Base-by-base conservation (phyloP, 2,329 filamentous ascomycete genomes). In the Lasiodiplodia citricola region DNA sequence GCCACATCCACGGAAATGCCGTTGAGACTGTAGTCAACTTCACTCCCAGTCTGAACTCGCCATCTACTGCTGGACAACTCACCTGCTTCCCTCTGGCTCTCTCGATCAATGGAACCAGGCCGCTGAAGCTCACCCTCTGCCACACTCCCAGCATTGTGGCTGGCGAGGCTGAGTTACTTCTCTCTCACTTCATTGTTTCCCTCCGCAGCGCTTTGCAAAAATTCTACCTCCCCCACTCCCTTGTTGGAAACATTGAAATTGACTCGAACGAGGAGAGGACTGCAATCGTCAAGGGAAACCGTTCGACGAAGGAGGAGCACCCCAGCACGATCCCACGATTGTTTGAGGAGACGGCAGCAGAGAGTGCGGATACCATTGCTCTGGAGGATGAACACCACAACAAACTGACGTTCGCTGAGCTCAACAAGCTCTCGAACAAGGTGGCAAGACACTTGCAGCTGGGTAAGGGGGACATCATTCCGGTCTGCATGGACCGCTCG, bases 401-500 rank as follows among this genome's bases (percentile, higher is more conserved):
- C 37, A 41, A 13, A 3, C 3, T 41, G 37, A 41, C 37, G 4
- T 41, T 41, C 14, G 11, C 37, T 4, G 37, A 65, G 44, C 60
- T 65, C 5, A 65, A 65, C 31, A n/a, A 38, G n/a, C n/a, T 21
- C 0, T 47, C 60, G 14, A 65, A 65, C 14, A 25, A 18, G n/a
- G 38, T 65, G 4, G 44, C 60, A 0, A 51, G 21, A 18, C 7
- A 7, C 3, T 44, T 65, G 14, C 44, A 28, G 3, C 5, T 31
- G 44, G 7, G 44, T 3, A 23, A 25, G 7, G 60, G 47, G 2
- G 44, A 51, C 13, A 65, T 65, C 5, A 23, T 80, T 1, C 77
- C 78, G 0, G 64, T 80, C 3, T 79, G 76, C 67, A 80, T 80
- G 64, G 78, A 80, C 31, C 80, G 80, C 63, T 79, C 75, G 0